Percentiles rank a stretch among this genome's conserved stretches.
Evolutionary conservation across 1,284 basidiomycete genomes (phyloP).

Genomic region (Trametes polyzona): DNA sequence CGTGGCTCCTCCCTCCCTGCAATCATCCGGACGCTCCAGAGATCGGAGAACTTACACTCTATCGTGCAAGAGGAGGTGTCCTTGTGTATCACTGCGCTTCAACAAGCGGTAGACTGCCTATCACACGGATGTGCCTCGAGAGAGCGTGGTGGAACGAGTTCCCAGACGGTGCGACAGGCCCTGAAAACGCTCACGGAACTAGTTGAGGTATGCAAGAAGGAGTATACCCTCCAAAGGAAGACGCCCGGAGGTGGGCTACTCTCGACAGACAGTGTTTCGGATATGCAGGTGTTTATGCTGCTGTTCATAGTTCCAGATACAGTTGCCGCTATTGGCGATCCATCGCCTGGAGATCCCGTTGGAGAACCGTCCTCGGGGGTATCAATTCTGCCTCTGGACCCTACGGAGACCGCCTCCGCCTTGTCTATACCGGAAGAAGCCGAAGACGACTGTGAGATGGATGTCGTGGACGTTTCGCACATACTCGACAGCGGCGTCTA

Average conservation of each 20-base stretch:
- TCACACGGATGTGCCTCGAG: too few species aligned
- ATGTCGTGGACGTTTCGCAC: not conserved
- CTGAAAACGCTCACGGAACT: not conserved
- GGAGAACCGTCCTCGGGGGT: too few species aligned
- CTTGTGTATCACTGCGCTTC: not conserved
- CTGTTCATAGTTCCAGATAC: too few species aligned
- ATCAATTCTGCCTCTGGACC: too few species aligned
- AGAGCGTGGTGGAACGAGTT: not conserved
- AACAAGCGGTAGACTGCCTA: not conserved
- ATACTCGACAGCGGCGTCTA: not conserved
- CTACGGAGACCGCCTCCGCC: too few species aligned
- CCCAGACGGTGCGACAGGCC: not conserved
- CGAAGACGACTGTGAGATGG: not conserved
- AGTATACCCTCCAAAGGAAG: not conserved
- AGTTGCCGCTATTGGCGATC: too few species aligned
- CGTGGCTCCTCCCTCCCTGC: slow-evolving; percentile 8
- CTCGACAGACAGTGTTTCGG: too few species aligned
- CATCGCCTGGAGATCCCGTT: too few species aligned
- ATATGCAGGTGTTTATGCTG: too few species aligned
- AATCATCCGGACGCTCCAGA: not conserved
- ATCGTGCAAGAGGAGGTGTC: not conserved
- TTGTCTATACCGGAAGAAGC: too few species aligned
- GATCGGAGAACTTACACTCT: not conserved
- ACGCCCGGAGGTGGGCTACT: too few species aligned
- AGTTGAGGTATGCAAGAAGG: not conserved